Evolutionary conservation across 2,329 filamentous ascomycete species (phyloP).

Genomic region (Chalaropsis thielavioides): DNA sequence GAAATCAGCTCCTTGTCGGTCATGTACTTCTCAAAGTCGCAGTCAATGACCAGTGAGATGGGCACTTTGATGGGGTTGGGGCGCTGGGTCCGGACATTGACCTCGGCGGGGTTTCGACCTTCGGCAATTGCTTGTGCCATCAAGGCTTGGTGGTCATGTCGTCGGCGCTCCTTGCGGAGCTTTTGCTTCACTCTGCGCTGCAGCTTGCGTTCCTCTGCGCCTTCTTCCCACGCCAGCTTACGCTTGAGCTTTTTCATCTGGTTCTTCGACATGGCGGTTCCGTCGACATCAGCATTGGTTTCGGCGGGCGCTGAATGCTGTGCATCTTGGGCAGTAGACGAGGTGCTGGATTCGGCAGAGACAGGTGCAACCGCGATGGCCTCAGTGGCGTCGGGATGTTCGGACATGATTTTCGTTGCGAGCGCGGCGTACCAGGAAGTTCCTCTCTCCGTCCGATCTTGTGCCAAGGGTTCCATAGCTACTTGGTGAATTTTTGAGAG

Average conservation of each 20-base stretch:
- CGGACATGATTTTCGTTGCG: slow-evolving; percentile 5
- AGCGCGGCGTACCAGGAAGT: background rate
- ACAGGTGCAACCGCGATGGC: background rate
- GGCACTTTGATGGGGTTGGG: slow-evolving; percentile 44
- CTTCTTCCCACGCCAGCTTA: slow-evolving; percentile 61
- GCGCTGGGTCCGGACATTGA: slow-evolving; percentile 24
- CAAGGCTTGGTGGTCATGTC: slow-evolving; percentile 35
- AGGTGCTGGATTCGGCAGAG: background rate
- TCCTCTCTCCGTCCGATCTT: background rate
- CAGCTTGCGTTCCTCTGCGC: slow-evolving; percentile 42
- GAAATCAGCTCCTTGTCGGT: slow-evolving; percentile 71
- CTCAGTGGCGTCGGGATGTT: background rate
- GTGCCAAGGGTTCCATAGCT: background rate
- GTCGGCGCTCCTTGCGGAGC: slow-evolving; percentile 33
- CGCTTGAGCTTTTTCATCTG: slow-evolving; percentile 66
- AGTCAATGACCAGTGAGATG: slow-evolving; percentile 74
- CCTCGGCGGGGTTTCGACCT: slow-evolving; percentile 29
- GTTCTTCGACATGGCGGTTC: slow-evolving; percentile 56
- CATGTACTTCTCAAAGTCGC: slow-evolving; percentile 86
- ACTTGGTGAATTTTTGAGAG: slow-evolving; percentile 15
- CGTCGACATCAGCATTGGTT: slow-evolving; percentile 14
- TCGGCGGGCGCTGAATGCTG: background rate
- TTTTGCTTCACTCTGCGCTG: slow-evolving; percentile 42
- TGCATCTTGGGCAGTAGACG: background rate
- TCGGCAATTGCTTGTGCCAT: slow-evolving; percentile 31